Evolutionary conservation across 2,329 filamentous ascomycete species (phyloP).

Genomic region (Fusarium dlaminii): DNA sequence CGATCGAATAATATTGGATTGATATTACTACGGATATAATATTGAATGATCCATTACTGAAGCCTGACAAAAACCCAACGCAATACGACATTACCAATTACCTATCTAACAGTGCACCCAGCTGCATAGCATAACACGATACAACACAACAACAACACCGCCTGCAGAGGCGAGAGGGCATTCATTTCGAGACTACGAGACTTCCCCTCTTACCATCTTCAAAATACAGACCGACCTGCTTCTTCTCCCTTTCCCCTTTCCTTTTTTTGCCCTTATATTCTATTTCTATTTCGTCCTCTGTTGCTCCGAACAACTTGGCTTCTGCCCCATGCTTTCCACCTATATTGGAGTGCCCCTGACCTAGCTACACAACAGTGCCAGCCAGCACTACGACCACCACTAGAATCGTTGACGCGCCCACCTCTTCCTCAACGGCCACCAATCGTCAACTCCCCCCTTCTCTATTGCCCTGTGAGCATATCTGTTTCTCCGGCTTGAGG

Average conservation of each 20-base stretch:
- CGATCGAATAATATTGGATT: conserved; percentile 19
- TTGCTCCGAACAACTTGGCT: background rate
- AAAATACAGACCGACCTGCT: conserved; percentile 7
- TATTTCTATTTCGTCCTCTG: background rate
- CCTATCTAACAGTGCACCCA: background rate
- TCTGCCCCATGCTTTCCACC: conserved; percentile 12
- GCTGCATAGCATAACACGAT: conserved; percentile 15
- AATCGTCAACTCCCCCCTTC: conserved; percentile 30
- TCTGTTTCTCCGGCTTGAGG: conserved; percentile 3
- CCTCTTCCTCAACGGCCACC: conserved; percentile 28
- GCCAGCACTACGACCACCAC: conserved; percentile 3
- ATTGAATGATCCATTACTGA: conserved; percentile 17
- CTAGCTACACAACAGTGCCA: conserved; percentile 1
- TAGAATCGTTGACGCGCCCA: conserved; percentile 14
- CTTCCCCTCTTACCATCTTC: conserved; percentile 12
- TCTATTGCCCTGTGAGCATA: conserved; percentile 5
- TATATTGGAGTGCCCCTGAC: conserved; percentile 15
- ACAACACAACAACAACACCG: conserved; percentile 12
- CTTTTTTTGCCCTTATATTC: background rate
- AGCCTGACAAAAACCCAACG: conserved; percentile 31
- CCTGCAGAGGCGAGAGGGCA: conserved; percentile 16
- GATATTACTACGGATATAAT: background rate
- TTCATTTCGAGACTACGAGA: conserved; percentile 19
- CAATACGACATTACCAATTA: conserved; percentile 11
- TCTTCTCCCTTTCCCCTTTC: background rate